A percentile compares a stretch with the other conserved stretches of the same genome.
phyloP scores from a whole-genome alignment of 768 basidiomycete genomes.

The Agrocybe pediades region DNA sequence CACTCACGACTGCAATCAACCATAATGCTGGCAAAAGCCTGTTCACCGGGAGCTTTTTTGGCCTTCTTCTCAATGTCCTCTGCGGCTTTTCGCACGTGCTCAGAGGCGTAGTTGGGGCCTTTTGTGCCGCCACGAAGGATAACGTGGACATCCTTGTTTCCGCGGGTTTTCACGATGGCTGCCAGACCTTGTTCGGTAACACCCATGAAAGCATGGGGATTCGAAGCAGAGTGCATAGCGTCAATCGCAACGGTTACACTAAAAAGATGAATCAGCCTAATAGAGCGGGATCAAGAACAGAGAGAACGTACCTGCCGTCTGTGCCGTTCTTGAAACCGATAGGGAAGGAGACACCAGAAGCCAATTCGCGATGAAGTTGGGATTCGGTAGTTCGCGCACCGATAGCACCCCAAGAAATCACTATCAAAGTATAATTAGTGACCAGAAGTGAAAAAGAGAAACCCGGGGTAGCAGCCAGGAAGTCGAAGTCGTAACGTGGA shows the following conservation, averaged over 20 bases:
- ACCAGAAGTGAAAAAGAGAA: not conserved
- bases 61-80: conserved; percentile 66
- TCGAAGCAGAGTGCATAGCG: conserved; percentile 90
- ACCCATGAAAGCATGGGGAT: conserved; percentile 97
- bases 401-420: conserved; percentile 93
- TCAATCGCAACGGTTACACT: conserved; percentile 91
- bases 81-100: conserved; percentile 68
- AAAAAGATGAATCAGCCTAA: not conserved
- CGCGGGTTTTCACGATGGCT: conserved; percentile 91
- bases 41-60: conserved; percentile 22
- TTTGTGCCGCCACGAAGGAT: conserved; percentile 92
- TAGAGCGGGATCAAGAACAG: not conserved
- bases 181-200: conserved; percentile 87
- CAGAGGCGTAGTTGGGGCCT: conserved; percentile 86
- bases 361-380: conserved; percentile 95
- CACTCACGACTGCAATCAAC: conserved; percentile 79
- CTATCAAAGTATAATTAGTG: conserved; percentile 27
- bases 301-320: conserved; percentile 70
- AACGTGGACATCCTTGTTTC: conserved; percentile 88
- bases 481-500: not conserved
- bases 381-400: conserved; percentile 98
- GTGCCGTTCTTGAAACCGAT: conserved; percentile 99
- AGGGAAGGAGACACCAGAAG: conserved; percentile 95
- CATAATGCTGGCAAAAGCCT: conserved; percentile 72
- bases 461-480: not conserved